Base-by-base conservation (phyloP, 2,329 filamentous ascomycete species). In the Fusarium oxysporum region DNA sequence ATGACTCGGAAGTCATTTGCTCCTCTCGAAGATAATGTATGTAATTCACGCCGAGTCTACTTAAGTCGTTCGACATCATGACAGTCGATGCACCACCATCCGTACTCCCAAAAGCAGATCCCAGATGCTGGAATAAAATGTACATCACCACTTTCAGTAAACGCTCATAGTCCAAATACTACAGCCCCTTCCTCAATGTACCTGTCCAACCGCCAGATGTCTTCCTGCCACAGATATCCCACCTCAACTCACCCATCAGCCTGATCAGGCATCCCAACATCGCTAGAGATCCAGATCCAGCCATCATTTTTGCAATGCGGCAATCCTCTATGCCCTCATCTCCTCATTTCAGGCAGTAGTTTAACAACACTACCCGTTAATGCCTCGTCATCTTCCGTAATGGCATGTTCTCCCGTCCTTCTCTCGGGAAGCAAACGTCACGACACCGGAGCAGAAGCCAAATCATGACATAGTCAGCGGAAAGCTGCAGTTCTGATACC, bases 281-380 rank as follows among this genome's bases (percentile, higher is more conserved):
- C 5, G 10, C 33, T 13, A 53, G 19, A 28, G 17, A 21, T 9
- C 13, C 7, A 12, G 19, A 37, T 8, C 17, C 9, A 21, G 9
- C 33, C 23, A 37, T 11, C 1, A n/a, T 12, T 38, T 4, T 7
- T 9, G 1, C 3, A 17, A 21, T 17, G 1, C 4, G 1, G 0
- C 19, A n/a, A 5, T 38, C 19, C 8, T 28, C 1, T 1, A 9
- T 2, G 33, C 0, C 7, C 4, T 2, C 23, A 1, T 28, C 23
- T 21, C 19, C 23, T 21, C 10, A 9, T 11, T 6, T 9, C 9
- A 16, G 7, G 23, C 19, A 38, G 13, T 2, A 38, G 14, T 38
- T 9, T 28, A 4, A 16, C 23, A 17, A 28, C 23, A 3, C 5
- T 54, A 30, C 19, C n/a, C 35, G 23, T 10, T 12, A n/a, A 40